Percentiles rank a stretch among this genome's conserved stretches.
Conservation (phyloP, 306 rosid genomes). For the Prunus mira region DNA sequence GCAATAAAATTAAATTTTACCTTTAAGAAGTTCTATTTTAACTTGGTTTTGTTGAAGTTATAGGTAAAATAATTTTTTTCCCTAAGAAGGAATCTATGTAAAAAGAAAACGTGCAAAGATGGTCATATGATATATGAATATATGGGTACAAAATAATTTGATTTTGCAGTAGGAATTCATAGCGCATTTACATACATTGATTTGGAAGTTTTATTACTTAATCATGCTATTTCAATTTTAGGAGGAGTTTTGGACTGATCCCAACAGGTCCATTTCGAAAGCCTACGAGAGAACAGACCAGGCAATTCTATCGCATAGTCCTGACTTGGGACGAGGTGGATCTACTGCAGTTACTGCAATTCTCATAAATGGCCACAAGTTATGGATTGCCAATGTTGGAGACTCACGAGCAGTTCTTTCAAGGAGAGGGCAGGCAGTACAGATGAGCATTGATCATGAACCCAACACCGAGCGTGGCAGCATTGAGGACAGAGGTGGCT, state of each 20-base stretch:
- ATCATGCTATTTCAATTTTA: neutral
- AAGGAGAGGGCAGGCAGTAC: slow-evolving; percentile 36
- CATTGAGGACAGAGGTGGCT: slow-evolving; percentile 84
- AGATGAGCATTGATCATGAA: slow-evolving; percentile 70
- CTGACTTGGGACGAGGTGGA: too few relatives aligned
- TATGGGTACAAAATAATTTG: too few relatives aligned
- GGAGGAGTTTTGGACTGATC: too few relatives aligned
- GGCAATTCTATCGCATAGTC: too few relatives aligned
- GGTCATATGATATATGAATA: neutral
- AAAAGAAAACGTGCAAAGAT: neutral
- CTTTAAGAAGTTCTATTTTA: neutral
- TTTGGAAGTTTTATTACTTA: too few relatives aligned
- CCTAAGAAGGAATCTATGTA: neutral
- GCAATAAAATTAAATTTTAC: too few relatives aligned
- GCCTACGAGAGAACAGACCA: too few relatives aligned
- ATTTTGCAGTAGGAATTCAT: neutral
- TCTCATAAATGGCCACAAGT: too few relatives aligned
- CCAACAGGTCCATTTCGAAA: too few relatives aligned
- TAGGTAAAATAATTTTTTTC: neutral
- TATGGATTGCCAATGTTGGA: too few relatives aligned
- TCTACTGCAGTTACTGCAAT: too few relatives aligned
- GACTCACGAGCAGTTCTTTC: too few relatives aligned
- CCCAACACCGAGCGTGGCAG: slow-evolving; percentile 77
- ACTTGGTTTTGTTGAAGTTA: neutral
- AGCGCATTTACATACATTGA: neutral